These are phyloP conservation scores for Fusarium annulatum DNA, from an alignment of 2,329 filamentous ascomycete genomes.

Conservation along the genomic window DNA sequence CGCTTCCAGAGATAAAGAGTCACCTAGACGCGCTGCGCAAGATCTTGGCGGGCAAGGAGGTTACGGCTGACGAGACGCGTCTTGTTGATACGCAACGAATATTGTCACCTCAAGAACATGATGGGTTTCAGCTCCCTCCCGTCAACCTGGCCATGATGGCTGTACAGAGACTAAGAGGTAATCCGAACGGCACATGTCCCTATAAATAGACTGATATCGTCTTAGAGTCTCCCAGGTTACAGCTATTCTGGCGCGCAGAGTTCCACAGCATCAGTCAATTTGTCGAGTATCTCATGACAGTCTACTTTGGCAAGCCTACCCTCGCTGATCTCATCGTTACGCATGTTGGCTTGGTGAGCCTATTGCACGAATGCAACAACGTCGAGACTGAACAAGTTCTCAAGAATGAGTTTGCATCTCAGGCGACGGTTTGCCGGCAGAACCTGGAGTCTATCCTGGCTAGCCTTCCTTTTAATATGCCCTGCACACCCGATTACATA, in stretches of 20 bases:
- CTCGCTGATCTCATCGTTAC: slow-evolving; percentile 8
- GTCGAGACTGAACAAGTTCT: background rate
- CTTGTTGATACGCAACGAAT: background rate
- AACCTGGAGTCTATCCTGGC: slow-evolving; percentile 1
- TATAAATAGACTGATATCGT: rapidly evolving
- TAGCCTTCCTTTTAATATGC: background rate
- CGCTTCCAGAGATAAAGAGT: background rate
- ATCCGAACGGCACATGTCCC: rapidly evolving
- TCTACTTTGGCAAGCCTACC: slow-evolving; percentile 16
- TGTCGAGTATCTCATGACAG: slow-evolving; percentile 20
- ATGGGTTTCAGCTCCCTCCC: background rate
- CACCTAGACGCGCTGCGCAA: background rate
- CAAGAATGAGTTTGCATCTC: background rate
- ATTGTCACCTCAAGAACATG: background rate
- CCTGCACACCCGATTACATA: background rate
- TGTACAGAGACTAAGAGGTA: slow-evolving; percentile 3
- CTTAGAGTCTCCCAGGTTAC: background rate
- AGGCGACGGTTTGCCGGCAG: background rate
- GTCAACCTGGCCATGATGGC: slow-evolving; percentile 10
- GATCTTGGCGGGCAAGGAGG: background rate
- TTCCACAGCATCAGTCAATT: slow-evolving; percentile 5
- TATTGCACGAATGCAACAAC: background rate
- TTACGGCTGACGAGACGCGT: background rate
- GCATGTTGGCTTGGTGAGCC: background rate
- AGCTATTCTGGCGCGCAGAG: slow-evolving; percentile 4